Base-by-base conservation (phyloP, 1,139 yeast species). In the Suhomyces anneliseae region DNA sequence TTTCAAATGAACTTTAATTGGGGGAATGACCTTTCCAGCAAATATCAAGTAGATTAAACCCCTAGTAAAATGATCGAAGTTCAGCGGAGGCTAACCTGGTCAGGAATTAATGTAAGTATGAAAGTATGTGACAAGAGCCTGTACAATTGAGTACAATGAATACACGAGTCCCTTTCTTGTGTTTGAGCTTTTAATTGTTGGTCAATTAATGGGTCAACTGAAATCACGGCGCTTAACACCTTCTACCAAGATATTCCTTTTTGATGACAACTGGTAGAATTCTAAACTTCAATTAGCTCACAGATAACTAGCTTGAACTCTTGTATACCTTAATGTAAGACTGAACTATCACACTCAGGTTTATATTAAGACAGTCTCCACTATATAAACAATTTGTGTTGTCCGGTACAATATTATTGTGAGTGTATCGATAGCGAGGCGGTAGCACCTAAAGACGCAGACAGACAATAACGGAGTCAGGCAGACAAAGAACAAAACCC, bases 361-460 rank as follows among this genome's bases (percentile, higher is more conserved):
- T 29, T 29, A 29, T 29, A 2, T 11, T 29, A 29, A 29, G 32
- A 29, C 32, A 29, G 32, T 29, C 32, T 34, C 47, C 36, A 42
- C 32, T 46, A 46, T 46, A 46, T 46, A 46, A 43, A 42, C 44
- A 46, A 46, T 40, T 39, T 38, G 42, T 39, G 46, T 44, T 46
- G 46, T 43, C 40, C 37, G 37, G n/a, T 40, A 29, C 38, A 40
- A 40, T 31, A 26, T 24, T 43, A 43, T 43, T 46, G 40, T 44
- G 24, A 41, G 46, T 43, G 44, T 46, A 46, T 43, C 44, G 44
- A 46, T 46, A 46, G 49, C 45, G 49, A 43, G 49, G 49, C 49
- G 49, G 46, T 43, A 43, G 36, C 44, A 46, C 33, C 37, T 35
- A 44, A 37, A 46, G 44, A 42, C 48, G 48, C 48, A 45, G 45